phyloP scores from a whole-genome alignment of 257 asterid species.

The Solanum appendiculatum region DNA sequence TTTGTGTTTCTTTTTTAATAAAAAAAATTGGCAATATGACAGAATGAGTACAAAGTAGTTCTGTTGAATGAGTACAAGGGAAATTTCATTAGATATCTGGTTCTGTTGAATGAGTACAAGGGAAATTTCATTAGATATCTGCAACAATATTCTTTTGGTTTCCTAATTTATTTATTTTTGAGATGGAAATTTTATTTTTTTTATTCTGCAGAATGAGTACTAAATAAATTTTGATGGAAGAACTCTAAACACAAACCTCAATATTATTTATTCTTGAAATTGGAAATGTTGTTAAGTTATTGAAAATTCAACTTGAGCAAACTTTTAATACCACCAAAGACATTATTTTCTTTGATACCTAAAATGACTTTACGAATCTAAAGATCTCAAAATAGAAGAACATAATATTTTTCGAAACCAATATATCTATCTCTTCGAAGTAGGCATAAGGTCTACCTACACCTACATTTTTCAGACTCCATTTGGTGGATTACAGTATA shows the following conservation, averaged over 20 bases:
- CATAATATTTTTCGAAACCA: no score
- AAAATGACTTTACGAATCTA: background rate
- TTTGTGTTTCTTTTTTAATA: background rate
- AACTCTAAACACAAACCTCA: background rate
- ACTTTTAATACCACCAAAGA: background rate
- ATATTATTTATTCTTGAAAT: background rate
- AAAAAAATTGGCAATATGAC: background rate
- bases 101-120: background rate
- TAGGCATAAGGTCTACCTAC: background rate
- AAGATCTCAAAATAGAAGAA: background rate
- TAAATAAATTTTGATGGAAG: background rate
- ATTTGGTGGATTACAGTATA: no score
- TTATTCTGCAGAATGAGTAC: background rate
- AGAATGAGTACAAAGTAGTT: background rate
- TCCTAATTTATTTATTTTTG: background rate
- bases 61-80: background rate
- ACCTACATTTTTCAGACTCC: no score
- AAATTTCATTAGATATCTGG: background rate
- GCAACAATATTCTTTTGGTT: background rate
- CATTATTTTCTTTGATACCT: background rate
- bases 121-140: background rate
- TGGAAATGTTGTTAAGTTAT: background rate
- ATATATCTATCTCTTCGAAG: background rate
- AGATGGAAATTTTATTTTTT: background rate
- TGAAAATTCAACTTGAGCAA: background rate